Conservation (phyloP, 2,329 filamentous ascomycete species). For the Arthroderma sp. region DNA sequence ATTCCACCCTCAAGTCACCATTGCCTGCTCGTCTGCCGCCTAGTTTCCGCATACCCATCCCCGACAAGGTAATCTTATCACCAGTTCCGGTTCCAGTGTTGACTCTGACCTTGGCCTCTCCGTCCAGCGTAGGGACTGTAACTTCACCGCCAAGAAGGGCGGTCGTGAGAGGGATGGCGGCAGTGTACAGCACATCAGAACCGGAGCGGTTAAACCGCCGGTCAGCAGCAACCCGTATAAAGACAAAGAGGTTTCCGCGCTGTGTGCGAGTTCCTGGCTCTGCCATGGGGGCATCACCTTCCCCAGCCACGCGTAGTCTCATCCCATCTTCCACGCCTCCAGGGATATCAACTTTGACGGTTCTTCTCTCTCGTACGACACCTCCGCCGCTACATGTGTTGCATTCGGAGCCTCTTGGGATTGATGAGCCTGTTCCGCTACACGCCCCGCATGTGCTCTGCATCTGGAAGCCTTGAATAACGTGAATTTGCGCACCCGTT, state of each 20-base stretch:
- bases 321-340: constrained; percentile 95
- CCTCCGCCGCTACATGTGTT: constrained; percentile 68
- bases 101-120: constrained; percentile 80
- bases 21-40: constrained; percentile 45
- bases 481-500: constrained; percentile 73
- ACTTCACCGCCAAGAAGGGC: constrained; percentile 86
- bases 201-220: constrained; percentile 78
- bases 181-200: constrained; percentile 85
- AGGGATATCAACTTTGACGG: constrained; percentile 80
- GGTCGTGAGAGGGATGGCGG: constrained; percentile 81
- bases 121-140: constrained; percentile 77
- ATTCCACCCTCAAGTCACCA: constrained; percentile 86
- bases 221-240: constrained; percentile 79
- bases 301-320: constrained; percentile 70
- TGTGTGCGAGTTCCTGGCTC: constrained; percentile 53
- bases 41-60: constrained; percentile 90
- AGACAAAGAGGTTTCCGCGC: constrained; percentile 81
- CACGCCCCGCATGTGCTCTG: constrained; percentile 75
- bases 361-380: constrained; percentile 69
- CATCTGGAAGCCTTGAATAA: constrained; percentile 93
- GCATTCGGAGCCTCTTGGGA: constrained; percentile 73
- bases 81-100: constrained; percentile 84
- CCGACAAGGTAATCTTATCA: constrained; percentile 75
- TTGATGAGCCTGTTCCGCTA: constrained; percentile 61
- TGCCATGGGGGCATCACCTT: constrained; percentile 69